Evolutionary conservation across 139 green algal species (phyloP).

Genomic region (Desmodesmus armatus): DNA sequence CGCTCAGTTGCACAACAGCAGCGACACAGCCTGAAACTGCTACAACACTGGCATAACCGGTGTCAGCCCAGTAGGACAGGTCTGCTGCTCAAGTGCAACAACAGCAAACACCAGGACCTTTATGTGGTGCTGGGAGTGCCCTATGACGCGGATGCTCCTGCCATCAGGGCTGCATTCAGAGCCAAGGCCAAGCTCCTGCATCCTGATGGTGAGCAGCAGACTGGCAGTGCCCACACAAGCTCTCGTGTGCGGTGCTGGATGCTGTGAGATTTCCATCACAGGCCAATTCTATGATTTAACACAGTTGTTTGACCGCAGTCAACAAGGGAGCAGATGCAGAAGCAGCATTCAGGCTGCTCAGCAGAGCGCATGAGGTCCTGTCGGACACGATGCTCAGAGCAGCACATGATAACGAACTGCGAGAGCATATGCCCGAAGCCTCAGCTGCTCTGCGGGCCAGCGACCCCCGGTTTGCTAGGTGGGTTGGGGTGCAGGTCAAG

Average conservation of each 20-base stretch:
- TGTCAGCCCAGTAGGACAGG: too few relatives aligned
- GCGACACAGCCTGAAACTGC: too few relatives aligned
- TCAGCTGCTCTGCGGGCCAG: too few relatives aligned
- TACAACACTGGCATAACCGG: too few relatives aligned
- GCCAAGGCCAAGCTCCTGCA: conserved; percentile 7
- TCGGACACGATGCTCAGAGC: conserved; percentile 17
- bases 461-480: background rate
- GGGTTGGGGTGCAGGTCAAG: too few relatives aligned
- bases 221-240: background rate
- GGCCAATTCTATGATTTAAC: too few relatives aligned
- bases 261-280: too few relatives aligned
- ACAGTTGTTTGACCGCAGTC: background rate
- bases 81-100: too few relatives aligned
- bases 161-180: conserved; percentile 4
- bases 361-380: conserved; percentile 32
- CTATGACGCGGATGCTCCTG: background rate
- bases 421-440: conserved; percentile 5
- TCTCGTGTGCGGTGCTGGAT: background rate
- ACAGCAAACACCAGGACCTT: conserved; percentile 2
- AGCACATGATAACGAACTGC: conserved; percentile 41
- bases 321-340: conserved; percentile 17
- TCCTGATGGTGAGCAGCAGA: background rate
- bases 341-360: conserved; percentile 39
- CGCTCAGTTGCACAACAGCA: too few relatives aligned
- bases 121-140: conserved; percentile 6